Conservation (phyloP, 306 rosid genomes). For the Luffa aegyptiaca region DNA sequence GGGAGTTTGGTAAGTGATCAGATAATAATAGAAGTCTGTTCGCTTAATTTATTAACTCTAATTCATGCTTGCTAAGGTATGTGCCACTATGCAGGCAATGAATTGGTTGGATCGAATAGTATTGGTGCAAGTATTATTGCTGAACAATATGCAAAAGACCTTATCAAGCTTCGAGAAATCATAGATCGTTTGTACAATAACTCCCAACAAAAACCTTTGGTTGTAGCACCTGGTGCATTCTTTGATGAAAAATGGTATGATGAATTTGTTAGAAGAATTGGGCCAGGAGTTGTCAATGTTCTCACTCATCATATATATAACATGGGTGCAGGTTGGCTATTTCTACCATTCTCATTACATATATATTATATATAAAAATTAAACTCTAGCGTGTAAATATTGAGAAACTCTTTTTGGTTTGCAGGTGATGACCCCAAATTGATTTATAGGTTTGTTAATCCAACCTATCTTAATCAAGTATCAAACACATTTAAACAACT, state of each 20-base stretch:
- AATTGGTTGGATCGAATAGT: too few relatives aligned
- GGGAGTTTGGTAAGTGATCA: conserved; percentile 70
- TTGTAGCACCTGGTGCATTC: neutral
- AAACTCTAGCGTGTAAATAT: neutral
- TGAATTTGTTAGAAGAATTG: neutral
- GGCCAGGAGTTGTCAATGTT: neutral
- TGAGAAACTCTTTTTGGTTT: too few relatives aligned
- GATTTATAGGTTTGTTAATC: conserved; percentile 45
- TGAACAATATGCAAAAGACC: too few relatives aligned
- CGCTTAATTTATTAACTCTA: neutral
- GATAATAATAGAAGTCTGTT: too few relatives aligned
- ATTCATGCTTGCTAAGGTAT: neutral
- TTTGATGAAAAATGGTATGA: neutral
- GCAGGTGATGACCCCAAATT: conserved; percentile 55
- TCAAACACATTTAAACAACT: conserved; percentile 12
- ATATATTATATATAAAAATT: too few relatives aligned
- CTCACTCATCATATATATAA: neutral
- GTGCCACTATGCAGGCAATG: conserved; percentile 65
- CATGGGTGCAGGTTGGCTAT: neutral
- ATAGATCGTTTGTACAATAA: too few relatives aligned
- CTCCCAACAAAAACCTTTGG: neutral
- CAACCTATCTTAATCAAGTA: conserved; percentile 3
- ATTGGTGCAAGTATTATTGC: too few relatives aligned
- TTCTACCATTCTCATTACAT: neutral
- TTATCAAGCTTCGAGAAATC: too few relatives aligned